Conservation (phyloP, 2,329 filamentous ascomycete genomes). For the Falciphora oryzae region DNA sequence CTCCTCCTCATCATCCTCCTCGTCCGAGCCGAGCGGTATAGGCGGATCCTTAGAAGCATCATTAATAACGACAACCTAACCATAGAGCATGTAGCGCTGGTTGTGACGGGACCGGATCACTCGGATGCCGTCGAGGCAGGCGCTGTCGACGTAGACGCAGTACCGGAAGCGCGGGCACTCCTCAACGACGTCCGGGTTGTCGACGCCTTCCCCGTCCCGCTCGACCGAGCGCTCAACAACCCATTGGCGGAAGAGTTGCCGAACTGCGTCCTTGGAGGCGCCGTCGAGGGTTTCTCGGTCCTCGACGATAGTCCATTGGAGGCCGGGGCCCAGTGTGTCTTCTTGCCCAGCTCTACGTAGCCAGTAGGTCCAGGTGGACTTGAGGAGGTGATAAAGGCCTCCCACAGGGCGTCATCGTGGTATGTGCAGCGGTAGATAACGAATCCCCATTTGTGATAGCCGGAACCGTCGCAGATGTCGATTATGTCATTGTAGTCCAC, state of each 20-base stretch:
- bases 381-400: too few species aligned
- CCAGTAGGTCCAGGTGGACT: too few species aligned
- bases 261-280: neutral
- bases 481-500: too few species aligned
- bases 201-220: conserved; percentile 2
- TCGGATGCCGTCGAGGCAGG: neutral
- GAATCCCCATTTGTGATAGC: too few species aligned
- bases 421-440: too few species aligned
- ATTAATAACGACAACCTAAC: neutral
- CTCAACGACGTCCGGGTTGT: neutral
- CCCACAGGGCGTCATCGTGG: too few species aligned
- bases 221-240: neutral
- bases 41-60: neutral
- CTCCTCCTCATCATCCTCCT: neutral
- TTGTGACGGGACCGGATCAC: neutral
- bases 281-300: conserved; percentile 1
- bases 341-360: too few species aligned
- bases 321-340: neutral
- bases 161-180: neutral
- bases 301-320: conserved; percentile 1
- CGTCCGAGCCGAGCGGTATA: neutral
- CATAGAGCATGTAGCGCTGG: neutral
- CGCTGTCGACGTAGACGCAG: conserved; percentile 3
- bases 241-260: neutral
- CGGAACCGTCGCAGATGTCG: too few species aligned